Base-by-base conservation (phyloP, 352 stramenopile genomes). In the Pythium plurisporium region DNA sequence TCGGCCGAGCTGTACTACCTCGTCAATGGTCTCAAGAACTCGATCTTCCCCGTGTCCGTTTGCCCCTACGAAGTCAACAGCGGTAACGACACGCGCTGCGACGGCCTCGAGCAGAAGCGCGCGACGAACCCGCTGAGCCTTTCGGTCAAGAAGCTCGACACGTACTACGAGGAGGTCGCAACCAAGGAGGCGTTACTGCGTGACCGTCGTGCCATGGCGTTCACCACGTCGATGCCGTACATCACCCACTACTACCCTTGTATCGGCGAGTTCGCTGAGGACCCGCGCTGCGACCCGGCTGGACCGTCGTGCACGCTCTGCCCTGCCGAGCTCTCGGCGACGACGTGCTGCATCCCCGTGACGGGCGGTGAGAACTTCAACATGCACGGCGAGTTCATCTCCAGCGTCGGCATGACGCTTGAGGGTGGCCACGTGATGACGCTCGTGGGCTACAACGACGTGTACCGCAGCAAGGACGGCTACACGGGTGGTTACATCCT, bases 361-460 rank as follows among this genome's bases (percentile, higher is more conserved):
- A 37, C 71, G 10, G 55, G 61, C 5, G 62, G 63, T 19, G 63
- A 73, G 36, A 82, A 77, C 64, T 79, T 82, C 62, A 86, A 82
- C 67, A 83, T 87, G 76, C 64, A 85, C 27, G 76, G 79, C 27
- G 75, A 89, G 41, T 86, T 84, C 54, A 73, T 89, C 55, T 72
- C 74, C 23, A 74, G 70, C 52, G 45, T 55, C 20, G 61, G 73
- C 31, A 89, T 89, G 79, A 67, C 40, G 4, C 37, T 65, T 5
- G 76, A 86, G 27, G 76, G 76, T n/a, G 76, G 76, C 2, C 79
- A 89, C 46, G 79, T 70, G 5, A 89, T 89, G 79, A 82, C 75
- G 37, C 59, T 89, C n/a, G 74, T 82, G 12, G 79, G 76, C 19
- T 89, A 82, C 65, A 87, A 86, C 52, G 79, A 89, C 30, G 51